Percentiles rank a stretch among this genome's conserved stretches.
Conservation (phyloP, 345 rosid genomes). For the Salix arbutifolia region DNA sequence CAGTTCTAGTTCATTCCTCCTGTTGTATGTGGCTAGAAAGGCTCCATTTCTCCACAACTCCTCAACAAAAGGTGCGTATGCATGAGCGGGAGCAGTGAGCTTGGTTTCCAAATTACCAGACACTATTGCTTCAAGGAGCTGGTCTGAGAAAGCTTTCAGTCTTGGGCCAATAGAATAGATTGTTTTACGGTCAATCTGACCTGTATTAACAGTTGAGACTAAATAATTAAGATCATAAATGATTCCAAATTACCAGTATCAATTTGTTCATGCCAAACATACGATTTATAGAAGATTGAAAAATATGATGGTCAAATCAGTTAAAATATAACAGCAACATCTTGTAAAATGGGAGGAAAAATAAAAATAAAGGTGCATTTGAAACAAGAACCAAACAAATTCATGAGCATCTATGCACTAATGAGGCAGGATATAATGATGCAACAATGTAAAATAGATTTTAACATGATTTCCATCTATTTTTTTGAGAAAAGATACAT, state of each 20-base stretch:
- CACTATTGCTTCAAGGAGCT: conserved; percentile 59
- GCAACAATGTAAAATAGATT: not conserved
- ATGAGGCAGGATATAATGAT: not conserved
- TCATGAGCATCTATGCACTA: not conserved
- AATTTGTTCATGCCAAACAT: not conserved
- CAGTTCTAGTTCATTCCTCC: conserved; percentile 58
- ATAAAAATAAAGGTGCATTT: not conserved
- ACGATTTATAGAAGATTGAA: not conserved
- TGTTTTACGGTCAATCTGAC: conserved; percentile 28
- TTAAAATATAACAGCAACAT: not conserved
- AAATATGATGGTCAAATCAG: not conserved
- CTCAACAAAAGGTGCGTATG: conserved; percentile 59
- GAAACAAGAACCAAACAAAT: not conserved
- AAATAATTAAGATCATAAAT: conserved; percentile 13
- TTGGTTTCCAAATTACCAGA: conserved; percentile 69
- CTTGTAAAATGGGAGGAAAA: not conserved
- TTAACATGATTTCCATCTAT: not conserved
- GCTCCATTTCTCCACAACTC: conserved; percentile 71
- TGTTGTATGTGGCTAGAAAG: conserved; percentile 71
- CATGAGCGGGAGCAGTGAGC: conserved; percentile 55
- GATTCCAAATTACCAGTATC: not conserved
- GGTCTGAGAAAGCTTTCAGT: conserved; percentile 61
- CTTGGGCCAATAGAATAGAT: conserved; percentile 45
- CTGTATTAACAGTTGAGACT: conserved; percentile 26
- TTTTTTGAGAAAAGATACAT: not conserved